Percentiles rank a stretch among this genome's conserved stretches.
phyloP scores from a whole-genome alignment of 257 asterid genomes.

The Orobanche coerulescens region DNA sequence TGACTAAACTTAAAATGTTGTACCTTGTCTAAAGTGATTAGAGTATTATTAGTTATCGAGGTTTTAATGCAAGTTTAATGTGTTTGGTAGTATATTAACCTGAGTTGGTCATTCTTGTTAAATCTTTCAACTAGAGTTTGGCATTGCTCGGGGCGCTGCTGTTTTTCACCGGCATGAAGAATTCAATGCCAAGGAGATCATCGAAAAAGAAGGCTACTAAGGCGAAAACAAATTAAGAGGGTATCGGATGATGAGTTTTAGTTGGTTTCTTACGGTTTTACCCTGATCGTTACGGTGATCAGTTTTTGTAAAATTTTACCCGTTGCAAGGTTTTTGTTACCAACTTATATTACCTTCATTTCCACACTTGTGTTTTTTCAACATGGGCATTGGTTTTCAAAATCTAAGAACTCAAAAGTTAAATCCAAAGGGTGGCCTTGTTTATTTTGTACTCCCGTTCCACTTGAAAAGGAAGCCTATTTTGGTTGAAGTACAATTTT shows the following conservation, averaged over 20 bases:
- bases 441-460: no score
- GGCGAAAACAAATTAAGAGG: conserved; percentile 55
- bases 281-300: conserved; percentile 9
- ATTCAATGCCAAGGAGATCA: conserved; percentile 69
- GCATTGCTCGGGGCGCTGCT: conserved; percentile 77
- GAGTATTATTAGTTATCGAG: no score
- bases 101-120: background rate
- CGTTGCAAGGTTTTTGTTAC: conserved; percentile 12
- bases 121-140: conserved; percentile 43
- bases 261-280: conserved; percentile 16
- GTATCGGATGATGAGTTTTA: conserved; percentile 15
- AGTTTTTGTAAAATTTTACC: conserved; percentile 29
- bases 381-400: no score
- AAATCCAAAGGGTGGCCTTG: no score
- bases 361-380: no score
- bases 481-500: no score
- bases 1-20: no score
- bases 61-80: no score
- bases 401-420: no score
- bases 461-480: no score
- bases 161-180: conserved; percentile 88
- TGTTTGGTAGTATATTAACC: no score
- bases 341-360: conserved; percentile 12
- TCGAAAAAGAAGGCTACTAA: conserved; percentile 67
- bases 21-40: no score